phyloP scores from a whole-genome alignment of 2,329 filamentous ascomycete species.

The Tricladium varicosporioides region DNA sequence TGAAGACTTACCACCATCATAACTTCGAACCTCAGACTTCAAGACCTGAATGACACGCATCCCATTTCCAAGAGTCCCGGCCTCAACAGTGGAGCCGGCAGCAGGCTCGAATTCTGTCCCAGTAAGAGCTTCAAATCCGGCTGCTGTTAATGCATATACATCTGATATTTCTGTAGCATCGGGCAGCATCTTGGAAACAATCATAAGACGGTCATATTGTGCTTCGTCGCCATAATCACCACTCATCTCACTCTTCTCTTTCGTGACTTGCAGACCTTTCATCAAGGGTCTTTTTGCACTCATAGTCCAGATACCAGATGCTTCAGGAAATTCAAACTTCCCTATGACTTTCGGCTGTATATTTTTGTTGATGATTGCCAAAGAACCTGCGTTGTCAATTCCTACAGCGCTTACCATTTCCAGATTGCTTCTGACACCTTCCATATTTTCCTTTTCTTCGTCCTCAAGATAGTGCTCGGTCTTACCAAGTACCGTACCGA shows the following conservation, averaged over 20 bases:
- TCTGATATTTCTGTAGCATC: conserved; percentile 74
- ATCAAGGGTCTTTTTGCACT: conserved; percentile 65
- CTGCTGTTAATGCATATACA: conserved; percentile 72
- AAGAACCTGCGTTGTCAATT: conserved; percentile 61
- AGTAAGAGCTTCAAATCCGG: conserved; percentile 70
- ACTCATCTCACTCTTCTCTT: conserved; percentile 47
- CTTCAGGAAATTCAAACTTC: conserved; percentile 69
- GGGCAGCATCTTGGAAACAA: conserved; percentile 66
- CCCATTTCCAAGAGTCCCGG: conserved; percentile 77
- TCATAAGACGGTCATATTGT: conserved; percentile 76
- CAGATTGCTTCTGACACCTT: conserved; percentile 53
- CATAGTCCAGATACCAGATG: conserved; percentile 79
- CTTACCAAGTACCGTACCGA: conserved; percentile 69
- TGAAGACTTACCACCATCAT: conserved; percentile 72
- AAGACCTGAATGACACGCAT: conserved; percentile 85
- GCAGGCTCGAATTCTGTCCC: conserved; percentile 91
- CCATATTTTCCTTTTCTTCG: conserved; percentile 43
- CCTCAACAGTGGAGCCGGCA: conserved; percentile 81
- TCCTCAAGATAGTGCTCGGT: conserved; percentile 43
- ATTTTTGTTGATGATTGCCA: conserved; percentile 75
- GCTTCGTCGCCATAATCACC: conserved; percentile 55
- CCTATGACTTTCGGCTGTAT: conserved; percentile 72
- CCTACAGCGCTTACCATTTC: conserved; percentile 63
- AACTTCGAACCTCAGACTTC: conserved; percentile 82
- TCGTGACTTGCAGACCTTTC: conserved; percentile 50